Conservation (phyloP, 2,329 filamentous ascomycete species). For the Ceratocystis cacaofunesta region DNA sequence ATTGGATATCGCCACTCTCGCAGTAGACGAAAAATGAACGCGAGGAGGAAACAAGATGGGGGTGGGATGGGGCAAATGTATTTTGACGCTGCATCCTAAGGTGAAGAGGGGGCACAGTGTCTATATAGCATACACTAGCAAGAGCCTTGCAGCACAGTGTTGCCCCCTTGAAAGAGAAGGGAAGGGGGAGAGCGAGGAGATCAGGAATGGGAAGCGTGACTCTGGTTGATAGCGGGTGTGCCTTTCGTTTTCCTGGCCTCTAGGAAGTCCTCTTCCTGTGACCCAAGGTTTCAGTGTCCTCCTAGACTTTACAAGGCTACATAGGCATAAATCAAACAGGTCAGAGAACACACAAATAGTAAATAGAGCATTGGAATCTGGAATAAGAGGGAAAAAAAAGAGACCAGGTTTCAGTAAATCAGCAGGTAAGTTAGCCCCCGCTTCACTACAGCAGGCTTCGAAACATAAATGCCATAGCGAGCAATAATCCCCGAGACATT, state of each 20-base stretch:
- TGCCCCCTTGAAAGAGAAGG: neutral
- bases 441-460: neutral
- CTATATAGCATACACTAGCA: neutral
- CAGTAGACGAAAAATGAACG: neutral
- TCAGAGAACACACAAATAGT: neutral
- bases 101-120: neutral
- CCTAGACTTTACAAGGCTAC: neutral
- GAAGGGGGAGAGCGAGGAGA: neutral
- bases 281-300: neutral
- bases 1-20: neutral
- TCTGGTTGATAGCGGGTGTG: neutral
- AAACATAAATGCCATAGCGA: constrained; percentile 1
- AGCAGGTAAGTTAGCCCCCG: neutral
- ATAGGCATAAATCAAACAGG: neutral
- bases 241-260: neutral
- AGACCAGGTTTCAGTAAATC: neutral
- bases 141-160: neutral
- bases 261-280: neutral
- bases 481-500: neutral
- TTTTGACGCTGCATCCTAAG: neutral
- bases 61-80: neutral
- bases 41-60: neutral
- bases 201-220: too few relatives aligned
- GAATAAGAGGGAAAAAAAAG: neutral
- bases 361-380: neutral